Evolutionary conservation across 1,284 basidiomycete species (phyloP).

Genomic region (Golubevia sp.): DNA sequence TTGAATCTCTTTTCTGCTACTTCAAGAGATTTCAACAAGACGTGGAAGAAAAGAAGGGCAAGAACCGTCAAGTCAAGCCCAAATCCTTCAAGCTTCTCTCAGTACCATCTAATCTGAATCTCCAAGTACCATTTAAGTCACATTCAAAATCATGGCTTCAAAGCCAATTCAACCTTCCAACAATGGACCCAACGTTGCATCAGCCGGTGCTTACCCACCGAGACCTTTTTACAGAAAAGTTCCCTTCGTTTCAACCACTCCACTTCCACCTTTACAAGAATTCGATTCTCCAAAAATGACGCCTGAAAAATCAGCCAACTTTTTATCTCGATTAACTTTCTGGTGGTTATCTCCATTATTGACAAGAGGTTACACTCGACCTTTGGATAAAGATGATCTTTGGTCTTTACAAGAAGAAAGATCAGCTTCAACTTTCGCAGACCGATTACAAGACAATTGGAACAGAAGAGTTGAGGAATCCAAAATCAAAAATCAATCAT

Average conservation of each 20-base stretch:
- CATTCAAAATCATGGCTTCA: too few species aligned
- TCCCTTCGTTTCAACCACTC: background rate
- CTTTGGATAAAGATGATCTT: constrained; percentile 24
- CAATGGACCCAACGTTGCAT: background rate
- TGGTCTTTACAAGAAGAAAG: constrained; percentile 9
- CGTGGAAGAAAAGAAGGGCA: too few species aligned
- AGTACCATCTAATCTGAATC: too few species aligned
- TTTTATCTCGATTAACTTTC: constrained; percentile 20
- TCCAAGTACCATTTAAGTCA: too few species aligned
- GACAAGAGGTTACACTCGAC: constrained; percentile 23
- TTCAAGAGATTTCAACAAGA: too few species aligned
- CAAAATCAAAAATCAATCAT: too few species aligned
- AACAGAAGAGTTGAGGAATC: too few species aligned
- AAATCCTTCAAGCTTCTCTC: too few species aligned
- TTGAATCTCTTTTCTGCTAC: too few species aligned
- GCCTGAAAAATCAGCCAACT: constrained; percentile 3
- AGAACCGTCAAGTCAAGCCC: too few species aligned
- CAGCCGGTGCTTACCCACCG: background rate
- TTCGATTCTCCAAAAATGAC: background rate
- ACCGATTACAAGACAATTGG: constrained; percentile 1
- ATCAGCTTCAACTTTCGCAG: background rate
- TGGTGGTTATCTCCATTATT: constrained; percentile 23
- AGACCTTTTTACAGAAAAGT: background rate
- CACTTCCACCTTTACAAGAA: background rate
- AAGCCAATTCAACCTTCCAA: too few species aligned